Evolutionary conservation across 331 rosid species (phyloP), one percentile per base, ranked within the genome.

Genomic region (Quercus lobata): DNA sequence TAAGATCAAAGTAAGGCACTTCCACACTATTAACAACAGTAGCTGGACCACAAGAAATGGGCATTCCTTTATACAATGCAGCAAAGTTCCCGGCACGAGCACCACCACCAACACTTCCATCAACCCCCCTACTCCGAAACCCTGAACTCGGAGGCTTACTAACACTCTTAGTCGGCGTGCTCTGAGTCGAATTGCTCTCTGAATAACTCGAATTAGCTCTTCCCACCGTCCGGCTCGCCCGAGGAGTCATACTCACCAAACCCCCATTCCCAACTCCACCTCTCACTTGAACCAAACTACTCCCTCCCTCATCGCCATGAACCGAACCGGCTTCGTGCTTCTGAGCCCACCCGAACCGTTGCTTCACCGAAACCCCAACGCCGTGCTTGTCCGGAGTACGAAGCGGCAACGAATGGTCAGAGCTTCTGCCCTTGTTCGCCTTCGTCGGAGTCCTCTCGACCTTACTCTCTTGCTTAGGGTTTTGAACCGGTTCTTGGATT

Each of bases 1-100:
- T 96, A 25, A 96, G 98, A 78, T 93, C 94, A 73, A 96, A 96
- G 91, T 93, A 94, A 91, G 99, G 97, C 21, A 96, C 99, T 87
- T 93, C 92, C 10, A 96, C 92, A 60, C 93, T 79, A 80, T 91
- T 89, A 61, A 90, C 93, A 80, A 91, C 89, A 0, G 88, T 83
- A 6, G 89, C 83, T 1, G 88, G 76, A 44, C 85, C 82, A 69
- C 84, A 22, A 14, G 88, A 82, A 81, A 86, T 73, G 0, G 97
- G 91, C 78, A 74, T 53, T 76, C 99, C 99, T 89, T 83, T 96
- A 75, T 93, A 93, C 91, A 91, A 82, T 46, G 92, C 79, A 21
- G 88, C 84, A 49, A 84, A 85, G 75, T 88, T 93, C 76, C 91
- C 97, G 3, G 80, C 53, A 32, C 99, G 86, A 76, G 83, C 85